Percentiles rank a stretch among this genome's conserved stretches.
phyloP scores from a whole-genome alignment of 2,329 filamentous ascomycete species.

The Fusarium poae region DNA sequence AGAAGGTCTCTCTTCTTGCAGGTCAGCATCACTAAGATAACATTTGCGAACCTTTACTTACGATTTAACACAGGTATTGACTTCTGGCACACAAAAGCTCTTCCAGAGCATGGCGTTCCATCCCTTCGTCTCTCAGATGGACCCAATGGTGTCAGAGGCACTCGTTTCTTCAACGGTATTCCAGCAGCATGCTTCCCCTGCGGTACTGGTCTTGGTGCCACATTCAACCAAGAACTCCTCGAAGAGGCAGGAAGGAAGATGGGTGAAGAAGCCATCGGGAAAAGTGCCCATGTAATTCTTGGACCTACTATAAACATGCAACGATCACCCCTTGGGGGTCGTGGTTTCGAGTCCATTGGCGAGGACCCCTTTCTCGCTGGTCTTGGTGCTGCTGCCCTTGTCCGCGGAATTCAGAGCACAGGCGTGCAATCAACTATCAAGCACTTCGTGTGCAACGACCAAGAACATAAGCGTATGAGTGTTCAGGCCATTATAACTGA shows the following conservation, averaged over 20 bases:
- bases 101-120: constrained; percentile 72
- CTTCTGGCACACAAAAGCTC: constrained; percentile 76
- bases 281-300: constrained; percentile 69
- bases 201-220: constrained; percentile 68
- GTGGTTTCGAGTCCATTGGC: constrained; percentile 70
- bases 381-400: constrained; percentile 65
- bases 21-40: constrained; percentile 52
- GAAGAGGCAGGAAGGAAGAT: constrained; percentile 64
- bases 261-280: constrained; percentile 66
- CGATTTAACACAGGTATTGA: constrained; percentile 65
- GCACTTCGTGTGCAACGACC: constrained; percentile 73
- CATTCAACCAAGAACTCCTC: constrained; percentile 68
- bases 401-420: constrained; percentile 68
- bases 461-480: constrained; percentile 69
- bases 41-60: constrained; percentile 1
- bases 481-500: constrained; percentile 68
- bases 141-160: constrained; percentile 77
- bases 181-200: constrained; percentile 72
- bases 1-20: constrained; percentile 67
- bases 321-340: constrained; percentile 69
- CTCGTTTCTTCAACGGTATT: constrained; percentile 75
- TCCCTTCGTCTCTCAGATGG: constrained; percentile 76
- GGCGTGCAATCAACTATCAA: constrained; percentile 70
- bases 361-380: constrained; percentile 71
- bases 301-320: constrained; percentile 75